These are phyloP conservation scores for Solanum commersonii DNA, from an alignment of 257 asterid species.

Conservation along the genomic window DNA sequence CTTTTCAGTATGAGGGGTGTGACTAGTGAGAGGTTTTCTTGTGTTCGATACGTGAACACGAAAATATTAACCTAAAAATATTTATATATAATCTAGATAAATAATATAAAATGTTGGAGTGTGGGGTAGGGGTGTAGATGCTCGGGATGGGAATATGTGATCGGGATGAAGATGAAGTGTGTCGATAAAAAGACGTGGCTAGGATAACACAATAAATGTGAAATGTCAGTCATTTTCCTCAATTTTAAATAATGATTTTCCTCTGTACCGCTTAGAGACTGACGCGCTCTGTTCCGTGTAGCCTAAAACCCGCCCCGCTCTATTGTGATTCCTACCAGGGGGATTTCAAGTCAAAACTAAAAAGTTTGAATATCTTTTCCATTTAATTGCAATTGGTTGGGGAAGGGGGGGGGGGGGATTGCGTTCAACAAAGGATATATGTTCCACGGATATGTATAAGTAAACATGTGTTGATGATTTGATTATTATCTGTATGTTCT, in stretches of 20 bases:
- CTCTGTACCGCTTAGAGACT: too few species aligned
- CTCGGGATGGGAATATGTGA: background rate
- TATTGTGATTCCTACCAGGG: background rate
- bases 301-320: background rate
- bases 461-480: background rate
- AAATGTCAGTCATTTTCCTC: background rate
- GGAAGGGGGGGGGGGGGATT: accelerated
- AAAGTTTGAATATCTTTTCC: background rate
- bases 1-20: background rate
- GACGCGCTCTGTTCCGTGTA: background rate
- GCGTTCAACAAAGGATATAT: background rate
- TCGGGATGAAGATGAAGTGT: background rate
- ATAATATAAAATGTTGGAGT: background rate
- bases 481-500: background rate
- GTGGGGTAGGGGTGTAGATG: background rate
- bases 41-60: background rate
- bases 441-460: background rate
- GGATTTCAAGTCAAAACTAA: background rate
- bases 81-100: background rate
- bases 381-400: background rate
- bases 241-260: too few species aligned
- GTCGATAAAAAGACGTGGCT: background rate
- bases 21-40: background rate
- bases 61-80: too few species aligned
- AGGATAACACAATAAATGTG: background rate